A percentile compares a stretch with the other conserved stretches of the same genome.
phyloP scores from a whole-genome alignment of 495 filamentous ascomycete genomes.

The Aspergillus egyptiacus region DNA sequence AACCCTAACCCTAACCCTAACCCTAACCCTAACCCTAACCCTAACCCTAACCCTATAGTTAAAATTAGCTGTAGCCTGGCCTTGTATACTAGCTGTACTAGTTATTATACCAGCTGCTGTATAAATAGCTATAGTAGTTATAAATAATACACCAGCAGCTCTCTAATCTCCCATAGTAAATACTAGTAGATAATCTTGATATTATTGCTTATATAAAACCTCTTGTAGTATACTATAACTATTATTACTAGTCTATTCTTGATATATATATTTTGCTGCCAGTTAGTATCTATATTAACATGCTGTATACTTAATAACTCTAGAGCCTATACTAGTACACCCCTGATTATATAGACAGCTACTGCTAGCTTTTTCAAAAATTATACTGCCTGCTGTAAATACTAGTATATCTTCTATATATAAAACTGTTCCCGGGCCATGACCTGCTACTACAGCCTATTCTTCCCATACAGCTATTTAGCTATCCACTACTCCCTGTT shows the following conservation, averaged over 20 bases:
- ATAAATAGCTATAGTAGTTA: not conserved
- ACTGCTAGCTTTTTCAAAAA: not conserved
- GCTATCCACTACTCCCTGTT: not conserved
- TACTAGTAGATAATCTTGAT: conserved; percentile 10
- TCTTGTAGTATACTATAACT: conserved; percentile 13
- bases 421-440: too few species aligned
- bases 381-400: not conserved
- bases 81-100: too few species aligned
- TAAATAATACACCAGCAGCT: not conserved
- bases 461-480: not conserved
- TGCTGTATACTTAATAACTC: not conserved
- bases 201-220: conserved; percentile 9
- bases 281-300: not conserved
- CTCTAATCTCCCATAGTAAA: not conserved
- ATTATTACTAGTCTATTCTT: conserved; percentile 9
- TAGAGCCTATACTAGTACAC: not conserved
- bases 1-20: too few species aligned
- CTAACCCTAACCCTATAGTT: too few species aligned
- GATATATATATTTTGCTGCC: conserved; percentile 14
- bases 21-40: too few species aligned
- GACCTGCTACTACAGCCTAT: not conserved
- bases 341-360: not conserved
- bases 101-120: not conserved
- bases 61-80: not conserved
- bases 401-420: not conserved